Conservation (phyloP, 345 rosid genomes). For the Toxicodendron radicans region DNA sequence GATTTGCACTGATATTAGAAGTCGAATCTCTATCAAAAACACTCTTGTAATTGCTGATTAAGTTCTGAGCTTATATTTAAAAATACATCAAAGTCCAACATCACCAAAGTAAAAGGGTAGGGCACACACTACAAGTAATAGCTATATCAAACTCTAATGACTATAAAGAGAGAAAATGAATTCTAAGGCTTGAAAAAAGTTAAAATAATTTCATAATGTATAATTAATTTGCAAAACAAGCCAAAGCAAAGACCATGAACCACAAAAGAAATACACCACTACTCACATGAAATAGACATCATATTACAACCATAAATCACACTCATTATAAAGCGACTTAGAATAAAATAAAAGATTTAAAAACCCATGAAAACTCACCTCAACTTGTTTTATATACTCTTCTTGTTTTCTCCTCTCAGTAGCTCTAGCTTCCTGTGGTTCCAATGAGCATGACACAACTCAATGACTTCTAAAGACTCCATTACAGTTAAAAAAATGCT, state of each 20-base stretch:
- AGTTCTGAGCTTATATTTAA: background rate
- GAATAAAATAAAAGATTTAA: background rate
- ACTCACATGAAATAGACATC: background rate
- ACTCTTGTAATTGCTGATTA: background rate
- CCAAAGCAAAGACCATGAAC: background rate
- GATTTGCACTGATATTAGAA: too few relatives aligned
- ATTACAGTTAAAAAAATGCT: background rate
- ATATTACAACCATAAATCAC: background rate
- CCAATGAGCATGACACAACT: background rate
- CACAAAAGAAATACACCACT: background rate
- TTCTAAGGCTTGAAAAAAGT: too few relatives aligned
- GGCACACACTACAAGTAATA: background rate
- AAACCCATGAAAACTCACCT: slow-evolving; percentile 47
- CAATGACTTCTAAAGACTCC: background rate
- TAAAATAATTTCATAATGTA: too few relatives aligned
- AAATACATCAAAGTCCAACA: background rate
- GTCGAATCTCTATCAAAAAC: too few relatives aligned
- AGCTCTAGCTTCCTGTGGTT: slow-evolving; percentile 71
- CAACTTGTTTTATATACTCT: slow-evolving; percentile 63
- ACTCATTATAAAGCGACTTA: background rate
- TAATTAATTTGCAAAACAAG: background rate
- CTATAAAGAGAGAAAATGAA: background rate
- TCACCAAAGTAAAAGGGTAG: slow-evolving; percentile 1
- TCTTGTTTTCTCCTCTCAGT: slow-evolving; percentile 80
- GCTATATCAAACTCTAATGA: background rate